Conservation (phyloP, 2,329 filamentous ascomycete genomes). For the Paecilomyces fulvus region DNA sequence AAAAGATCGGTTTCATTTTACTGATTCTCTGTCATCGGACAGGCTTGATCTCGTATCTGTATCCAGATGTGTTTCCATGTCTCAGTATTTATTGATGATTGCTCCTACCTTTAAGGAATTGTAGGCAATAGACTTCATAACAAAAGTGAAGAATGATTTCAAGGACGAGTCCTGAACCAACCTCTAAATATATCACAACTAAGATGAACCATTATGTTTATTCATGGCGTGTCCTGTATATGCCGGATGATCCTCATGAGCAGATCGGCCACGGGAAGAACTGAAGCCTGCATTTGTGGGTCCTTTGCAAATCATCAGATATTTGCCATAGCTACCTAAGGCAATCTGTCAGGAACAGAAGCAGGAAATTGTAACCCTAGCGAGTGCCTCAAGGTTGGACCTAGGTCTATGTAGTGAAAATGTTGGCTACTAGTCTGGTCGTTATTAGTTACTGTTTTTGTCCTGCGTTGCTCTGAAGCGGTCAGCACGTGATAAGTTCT, state of each 20-base stretch:
- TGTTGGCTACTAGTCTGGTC: too few species aligned
- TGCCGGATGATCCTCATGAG: neutral
- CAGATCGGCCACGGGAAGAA: neutral
- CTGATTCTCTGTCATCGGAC: neutral
- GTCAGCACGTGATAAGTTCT: too few species aligned
- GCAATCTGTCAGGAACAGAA: neutral
- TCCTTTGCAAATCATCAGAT: too few species aligned
- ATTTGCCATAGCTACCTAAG: neutral
- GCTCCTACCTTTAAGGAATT: neutral
- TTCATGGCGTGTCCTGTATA: neutral
- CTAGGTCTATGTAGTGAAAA: too few species aligned
- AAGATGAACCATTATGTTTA: neutral
- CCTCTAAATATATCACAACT: neutral
- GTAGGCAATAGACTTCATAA: neutral
- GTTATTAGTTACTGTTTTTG: too few species aligned
- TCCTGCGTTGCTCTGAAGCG: too few species aligned
- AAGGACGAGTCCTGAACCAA: neutral
- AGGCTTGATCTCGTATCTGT: neutral
- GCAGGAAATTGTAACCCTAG: neutral
- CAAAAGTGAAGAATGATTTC: neutral
- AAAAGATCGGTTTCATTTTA: neutral
- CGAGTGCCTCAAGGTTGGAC: neutral
- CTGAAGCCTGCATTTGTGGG: neutral
- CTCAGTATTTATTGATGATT: too few species aligned
- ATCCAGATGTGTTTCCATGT: neutral